These are phyloP conservation scores for Ophiocordyceps australis DNA, from an alignment of 2,329 filamentous ascomycete species.

Conservation along the genomic window DNA sequence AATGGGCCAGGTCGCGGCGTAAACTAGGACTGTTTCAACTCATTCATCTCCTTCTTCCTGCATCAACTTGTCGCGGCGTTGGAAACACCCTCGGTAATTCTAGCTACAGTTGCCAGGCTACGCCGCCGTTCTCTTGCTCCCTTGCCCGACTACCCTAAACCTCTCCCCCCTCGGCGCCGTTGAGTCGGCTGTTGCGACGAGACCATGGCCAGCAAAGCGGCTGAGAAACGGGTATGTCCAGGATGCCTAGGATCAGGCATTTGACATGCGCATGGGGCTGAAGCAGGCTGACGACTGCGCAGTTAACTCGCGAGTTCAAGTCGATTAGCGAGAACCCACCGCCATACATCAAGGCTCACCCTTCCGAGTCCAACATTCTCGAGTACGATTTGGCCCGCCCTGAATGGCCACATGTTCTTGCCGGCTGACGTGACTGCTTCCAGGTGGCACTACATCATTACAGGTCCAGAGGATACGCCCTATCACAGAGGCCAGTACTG, in stretches of 20 bases:
- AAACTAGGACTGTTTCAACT: too few species aligned
- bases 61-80: too few species aligned
- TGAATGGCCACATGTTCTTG: too few species aligned
- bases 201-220: slow-evolving; percentile 53
- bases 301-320: slow-evolving; percentile 47
- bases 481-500: slow-evolving; percentile 95
- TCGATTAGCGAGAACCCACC: slow-evolving; percentile 56
- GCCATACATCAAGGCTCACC: slow-evolving; percentile 76
- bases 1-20: too few species aligned
- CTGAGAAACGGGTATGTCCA: slow-evolving; percentile 46
- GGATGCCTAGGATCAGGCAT: too few species aligned
- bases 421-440: slow-evolving; percentile 3
- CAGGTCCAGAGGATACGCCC: slow-evolving; percentile 81
- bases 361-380: slow-evolving; percentile 78
- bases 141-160: too few species aligned
- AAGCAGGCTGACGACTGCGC: slow-evolving; percentile 7
- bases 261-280: too few species aligned
- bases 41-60: too few species aligned
- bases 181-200: too few species aligned
- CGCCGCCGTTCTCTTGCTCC: too few species aligned
- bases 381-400: slow-evolving; percentile 38
- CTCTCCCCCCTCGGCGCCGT: slow-evolving; percentile 2
- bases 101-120: too few species aligned
- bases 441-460: slow-evolving; percentile 91
- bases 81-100: too few species aligned